Evolutionary conservation across 768 basidiomycete genomes (phyloP).

Genomic region (Trametes maxima): DNA sequence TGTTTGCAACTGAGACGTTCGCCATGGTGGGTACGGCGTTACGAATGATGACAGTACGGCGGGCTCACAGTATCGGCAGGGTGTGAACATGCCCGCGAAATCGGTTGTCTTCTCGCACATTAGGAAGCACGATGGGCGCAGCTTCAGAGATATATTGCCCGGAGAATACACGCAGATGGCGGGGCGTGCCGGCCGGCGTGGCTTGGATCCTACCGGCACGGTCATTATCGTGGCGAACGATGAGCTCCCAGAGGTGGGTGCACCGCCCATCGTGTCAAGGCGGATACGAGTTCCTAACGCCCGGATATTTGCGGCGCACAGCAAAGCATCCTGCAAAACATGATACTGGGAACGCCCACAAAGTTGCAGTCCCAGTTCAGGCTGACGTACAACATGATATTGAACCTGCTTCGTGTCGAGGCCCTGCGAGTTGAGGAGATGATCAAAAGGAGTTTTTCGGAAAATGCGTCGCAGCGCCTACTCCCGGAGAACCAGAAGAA

Average conservation of each 20-base stretch:
- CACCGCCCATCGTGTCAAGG: not conserved
- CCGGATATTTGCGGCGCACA: conserved; percentile 33
- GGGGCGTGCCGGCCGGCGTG: conserved; percentile 94
- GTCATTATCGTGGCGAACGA: conserved; percentile 89
- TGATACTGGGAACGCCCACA: conserved; percentile 94
- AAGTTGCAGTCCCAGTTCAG: conserved; percentile 96
- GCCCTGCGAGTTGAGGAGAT: conserved; percentile 97
- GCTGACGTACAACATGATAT: conserved; percentile 98
- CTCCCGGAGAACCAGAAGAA: conserved; percentile 92
- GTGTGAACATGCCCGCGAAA: conserved; percentile 99
- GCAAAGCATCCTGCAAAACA: conserved; percentile 74
- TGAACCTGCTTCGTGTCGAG: conserved; percentile 95
- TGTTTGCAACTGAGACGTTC: conserved; percentile 99
- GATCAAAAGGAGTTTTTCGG: conserved; percentile 99
- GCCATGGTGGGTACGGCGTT: conserved; percentile 75
- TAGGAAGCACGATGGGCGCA: conserved; percentile 92
- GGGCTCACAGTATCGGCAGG: conserved; percentile 48
- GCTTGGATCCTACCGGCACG: conserved; percentile 92
- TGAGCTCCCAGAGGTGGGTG: conserved; percentile 79
- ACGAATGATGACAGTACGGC: not conserved
- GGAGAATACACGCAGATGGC: conserved; percentile 99
- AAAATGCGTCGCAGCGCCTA: conserved; percentile 91
- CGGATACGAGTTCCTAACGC: not conserved
- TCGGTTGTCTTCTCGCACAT: conserved; percentile 96
- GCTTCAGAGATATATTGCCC: conserved; percentile 86